phyloP scores from a whole-genome alignment of 352 stramenopile species.

The Globisporangium canariense region DNA sequence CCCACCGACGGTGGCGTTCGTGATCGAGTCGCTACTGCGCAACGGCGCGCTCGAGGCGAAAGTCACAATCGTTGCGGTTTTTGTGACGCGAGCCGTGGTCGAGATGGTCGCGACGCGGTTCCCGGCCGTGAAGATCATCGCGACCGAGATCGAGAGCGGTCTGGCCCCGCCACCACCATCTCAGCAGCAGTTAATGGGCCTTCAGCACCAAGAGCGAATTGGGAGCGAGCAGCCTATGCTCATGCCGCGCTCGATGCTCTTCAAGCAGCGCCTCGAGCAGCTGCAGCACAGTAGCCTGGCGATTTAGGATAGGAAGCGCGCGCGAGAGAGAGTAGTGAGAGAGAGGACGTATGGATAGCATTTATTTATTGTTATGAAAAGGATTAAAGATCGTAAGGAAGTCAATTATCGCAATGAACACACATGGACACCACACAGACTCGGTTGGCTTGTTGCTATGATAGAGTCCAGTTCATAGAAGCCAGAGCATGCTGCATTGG shows the following conservation, averaged over 20 bases:
- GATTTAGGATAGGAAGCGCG: neutral
- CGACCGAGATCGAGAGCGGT: constrained; percentile 13
- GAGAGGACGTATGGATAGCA: neutral
- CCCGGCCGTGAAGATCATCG: constrained; percentile 13
- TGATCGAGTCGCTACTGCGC: constrained; percentile 15
- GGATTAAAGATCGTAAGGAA: too few relatives aligned
- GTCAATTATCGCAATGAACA: too few relatives aligned
- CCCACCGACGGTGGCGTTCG: constrained; percentile 12
- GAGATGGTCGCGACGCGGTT: constrained; percentile 15
- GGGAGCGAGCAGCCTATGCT: neutral
- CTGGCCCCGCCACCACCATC: neutral
- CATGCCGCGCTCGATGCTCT: constrained; percentile 13
- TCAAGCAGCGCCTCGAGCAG: constrained; percentile 17
- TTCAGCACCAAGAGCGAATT: constrained; percentile 9
- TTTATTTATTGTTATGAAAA: too few relatives aligned
- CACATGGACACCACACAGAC: too few relatives aligned
- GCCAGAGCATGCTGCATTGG: too few relatives aligned
- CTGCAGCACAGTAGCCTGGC: constrained; percentile 3
- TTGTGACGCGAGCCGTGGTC: constrained; percentile 11
- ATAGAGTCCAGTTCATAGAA: too few relatives aligned
- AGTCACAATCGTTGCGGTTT: constrained; percentile 17
- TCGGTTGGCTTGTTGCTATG: too few relatives aligned
- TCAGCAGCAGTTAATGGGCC: neutral
- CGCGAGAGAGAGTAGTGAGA: neutral
- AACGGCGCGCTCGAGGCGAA: constrained; percentile 14